Base-by-base conservation (phyloP, 192 early-diverging fungal species). In the Lobulomyces angularis region DNA sequence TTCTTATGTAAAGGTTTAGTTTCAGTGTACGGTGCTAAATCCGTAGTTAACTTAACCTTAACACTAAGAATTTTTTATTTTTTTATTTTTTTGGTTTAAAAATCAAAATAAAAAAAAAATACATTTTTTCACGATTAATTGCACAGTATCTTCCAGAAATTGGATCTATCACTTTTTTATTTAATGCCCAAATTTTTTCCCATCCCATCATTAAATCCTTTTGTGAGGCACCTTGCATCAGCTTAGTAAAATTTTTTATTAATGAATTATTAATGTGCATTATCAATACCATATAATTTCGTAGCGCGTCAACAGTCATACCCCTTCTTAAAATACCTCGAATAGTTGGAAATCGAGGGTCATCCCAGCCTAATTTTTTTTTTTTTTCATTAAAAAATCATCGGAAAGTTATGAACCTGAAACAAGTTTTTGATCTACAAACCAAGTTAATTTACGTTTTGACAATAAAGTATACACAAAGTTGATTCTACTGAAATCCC, bases 171-270 rank as follows among this genome's bases (percentile, higher is more conserved):
- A 87, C 64, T 66, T 90, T 86, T 58, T 88, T 91, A 75, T 99
- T 99, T 27, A 84, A 45, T 16, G 90, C 68, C 95, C 95, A 99
- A 43, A 99, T 76, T 66, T 99, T 99, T 67, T 99, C 95, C 95
- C 95, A 99, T 62, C 95, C 92, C 33, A 99, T 61, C 32, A 81
- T 62, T 43, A 99, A 68, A 36, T 71, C 80, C 67, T 86, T 89
- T 59, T 95, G 88, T 18, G 90, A 92, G 33, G 95, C 92, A 29
- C 95, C 95, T 67, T 97, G 92, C 82, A 86, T 94, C 32, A 97
- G 57, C n/a, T n/a, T n/a, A n/a, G n/a, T n/a, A n/a, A n/a, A n/a
- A n/a, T n/a, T n/a, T n/a, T n/a, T n/a, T n/a, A n/a, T n/a, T n/a
- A n/a, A n/a, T n/a, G n/a, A n/a, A n/a, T n/a, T n/a, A n/a, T n/a